phyloP scores from a whole-genome alignment of 2,329 filamentous ascomycete species.

The Alternaria sp. region DNA sequence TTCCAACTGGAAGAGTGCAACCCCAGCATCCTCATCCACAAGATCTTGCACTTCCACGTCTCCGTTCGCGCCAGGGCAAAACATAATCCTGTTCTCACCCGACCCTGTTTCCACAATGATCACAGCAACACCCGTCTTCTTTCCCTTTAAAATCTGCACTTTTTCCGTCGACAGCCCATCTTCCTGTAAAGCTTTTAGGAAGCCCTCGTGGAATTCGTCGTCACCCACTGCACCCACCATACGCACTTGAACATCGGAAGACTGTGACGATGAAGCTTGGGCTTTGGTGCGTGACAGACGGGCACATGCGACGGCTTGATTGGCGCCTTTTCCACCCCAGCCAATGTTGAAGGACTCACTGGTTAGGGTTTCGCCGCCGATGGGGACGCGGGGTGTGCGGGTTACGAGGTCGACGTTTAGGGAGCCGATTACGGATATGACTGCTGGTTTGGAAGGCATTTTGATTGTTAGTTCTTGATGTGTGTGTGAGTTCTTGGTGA shows the following conservation, averaged over 20 bases:
- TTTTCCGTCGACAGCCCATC: constrained; percentile 56
- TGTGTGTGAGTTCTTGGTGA: not conserved
- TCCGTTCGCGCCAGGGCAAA: constrained; percentile 59
- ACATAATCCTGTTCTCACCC: constrained; percentile 61
- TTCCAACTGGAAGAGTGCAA: constrained; percentile 60
- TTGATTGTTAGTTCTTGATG: not conserved
- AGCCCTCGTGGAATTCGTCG: constrained; percentile 54
- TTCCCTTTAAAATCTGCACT: constrained; percentile 53
- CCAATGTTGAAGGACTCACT: constrained; percentile 79
- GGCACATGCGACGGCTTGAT: constrained; percentile 89
- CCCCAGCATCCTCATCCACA: constrained; percentile 52
- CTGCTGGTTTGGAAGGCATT: constrained; percentile 47
- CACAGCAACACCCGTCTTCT: constrained; percentile 59
- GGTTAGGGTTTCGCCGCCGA: constrained; percentile 86
- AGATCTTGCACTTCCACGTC: constrained; percentile 50
- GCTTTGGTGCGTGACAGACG: constrained; percentile 72
- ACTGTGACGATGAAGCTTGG: constrained; percentile 34
- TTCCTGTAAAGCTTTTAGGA: constrained; percentile 54
- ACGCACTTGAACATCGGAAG: constrained; percentile 53
- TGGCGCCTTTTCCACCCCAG: constrained; percentile 92
- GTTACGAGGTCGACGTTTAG: constrained; percentile 95
- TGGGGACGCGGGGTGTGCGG: constrained; percentile 82
- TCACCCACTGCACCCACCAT: constrained; percentile 62
- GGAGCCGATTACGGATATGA: constrained; percentile 87
- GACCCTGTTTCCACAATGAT: constrained; percentile 59